These are phyloP conservation scores for Colletotrichum sp. DNA, from an alignment of 2,329 filamentous ascomycete species.

Conservation along the genomic window DNA sequence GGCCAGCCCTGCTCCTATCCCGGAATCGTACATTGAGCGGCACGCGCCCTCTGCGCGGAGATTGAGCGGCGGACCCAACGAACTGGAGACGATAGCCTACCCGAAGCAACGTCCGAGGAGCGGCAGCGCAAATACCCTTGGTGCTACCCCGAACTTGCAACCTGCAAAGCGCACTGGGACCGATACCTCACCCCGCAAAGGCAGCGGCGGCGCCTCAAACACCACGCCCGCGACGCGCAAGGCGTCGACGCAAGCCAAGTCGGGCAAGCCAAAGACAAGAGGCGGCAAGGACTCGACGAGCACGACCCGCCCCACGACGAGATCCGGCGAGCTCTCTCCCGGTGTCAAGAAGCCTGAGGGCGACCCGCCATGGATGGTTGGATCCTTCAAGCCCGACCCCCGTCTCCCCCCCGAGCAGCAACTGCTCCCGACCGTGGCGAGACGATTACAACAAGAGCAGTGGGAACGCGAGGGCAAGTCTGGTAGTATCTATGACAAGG, in stretches of 20 bases:
- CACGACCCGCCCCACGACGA: slow-evolving; percentile 63
- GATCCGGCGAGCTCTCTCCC: slow-evolving; percentile 60
- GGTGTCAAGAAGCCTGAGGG: slow-evolving; percentile 78
- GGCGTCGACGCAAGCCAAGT: slow-evolving; percentile 46
- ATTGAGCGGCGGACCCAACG: slow-evolving; percentile 54
- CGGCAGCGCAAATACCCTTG: slow-evolving; percentile 65
- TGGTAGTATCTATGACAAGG: slow-evolving; percentile 83
- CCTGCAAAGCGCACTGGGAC: slow-evolving; percentile 46
- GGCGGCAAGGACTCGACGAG: slow-evolving; percentile 55
- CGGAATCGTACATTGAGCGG: slow-evolving; percentile 74
- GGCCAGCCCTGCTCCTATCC: slow-evolving; percentile 77
- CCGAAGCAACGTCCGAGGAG: slow-evolving; percentile 73
- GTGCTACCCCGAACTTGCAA: slow-evolving; percentile 30
- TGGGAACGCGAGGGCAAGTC: slow-evolving; percentile 93
- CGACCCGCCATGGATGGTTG: slow-evolving; percentile 93
- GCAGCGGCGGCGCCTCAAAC: slow-evolving; percentile 11
- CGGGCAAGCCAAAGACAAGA: slow-evolving; percentile 66
- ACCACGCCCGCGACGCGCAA: slow-evolving; percentile 45
- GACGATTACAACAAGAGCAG: slow-evolving; percentile 88
- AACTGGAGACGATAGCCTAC: slow-evolving; percentile 62
- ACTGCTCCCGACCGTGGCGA: slow-evolving; percentile 91
- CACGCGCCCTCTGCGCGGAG: slow-evolving; percentile 71
- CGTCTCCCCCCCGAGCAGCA: slow-evolving; percentile 94
- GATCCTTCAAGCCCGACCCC: slow-evolving; percentile 95
- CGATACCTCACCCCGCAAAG: slow-evolving; percentile 62